Evolutionary conservation across 176 grass and related monocot species (phyloP), one percentile per base, ranked within the genome.

Genomic region (Oryza punctata): DNA sequence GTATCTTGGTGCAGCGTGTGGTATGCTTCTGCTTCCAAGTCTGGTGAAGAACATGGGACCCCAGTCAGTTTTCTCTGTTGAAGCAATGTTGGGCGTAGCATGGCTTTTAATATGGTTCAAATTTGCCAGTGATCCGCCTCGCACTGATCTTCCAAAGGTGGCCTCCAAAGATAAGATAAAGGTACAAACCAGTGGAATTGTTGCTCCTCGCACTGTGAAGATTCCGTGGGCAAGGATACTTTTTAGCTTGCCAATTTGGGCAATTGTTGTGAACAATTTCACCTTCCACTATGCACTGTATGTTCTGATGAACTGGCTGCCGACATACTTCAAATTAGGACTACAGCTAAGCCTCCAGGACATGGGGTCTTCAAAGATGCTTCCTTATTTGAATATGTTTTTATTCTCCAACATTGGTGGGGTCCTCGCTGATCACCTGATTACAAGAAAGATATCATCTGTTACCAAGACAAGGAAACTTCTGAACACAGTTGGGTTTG

Each of bases 201-300:
- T 72, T 66, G 23, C 82, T 19, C 52, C 50, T 50, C 32, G 40
- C 26, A 40, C 46, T 82, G 45, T 74, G 45, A 88, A 88, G 75
- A 92, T 92, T 43, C 91, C 91, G 30, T 92, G 87, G 87, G 79
- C 50, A 74, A 89, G 54, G 70, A 89, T 92, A 65, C 77, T 92
- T 32, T 87, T 89, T 76, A 92, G 75, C 43, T 67, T 87, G 46
- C 87, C 91, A 24, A 70, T 89, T 47, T 89, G 87, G 84, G 87
- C 91, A 59, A 90, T 93, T 23, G 79, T 93, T 24, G 87, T 78
- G 43, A 93, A 90, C 70, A 92, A 92, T 78, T 92, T 93, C 72
- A 89, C 91, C 16, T 93, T 93, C 85, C 91, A 93, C 72, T 90
- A 93, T 43, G 91, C 91, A 63, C 63, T 93, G 75, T 93, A 87